A percentile compares a stretch with the other conserved stretches of the same genome.
Conservation (phyloP, 441 rosid species). For the Biscutella laevigata region DNA sequence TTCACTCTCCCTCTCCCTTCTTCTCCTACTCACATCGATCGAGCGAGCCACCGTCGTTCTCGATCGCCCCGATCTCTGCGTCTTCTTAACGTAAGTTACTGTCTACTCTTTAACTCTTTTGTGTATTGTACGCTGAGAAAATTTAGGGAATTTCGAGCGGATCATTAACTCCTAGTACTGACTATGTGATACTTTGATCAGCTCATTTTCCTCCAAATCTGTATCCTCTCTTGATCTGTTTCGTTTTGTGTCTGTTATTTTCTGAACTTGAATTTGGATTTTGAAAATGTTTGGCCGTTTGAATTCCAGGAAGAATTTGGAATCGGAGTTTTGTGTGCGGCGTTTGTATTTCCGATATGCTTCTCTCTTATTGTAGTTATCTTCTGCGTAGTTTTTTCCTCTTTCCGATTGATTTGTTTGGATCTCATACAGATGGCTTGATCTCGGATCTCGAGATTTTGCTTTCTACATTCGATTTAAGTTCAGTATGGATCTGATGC, state of each 20-base stretch:
- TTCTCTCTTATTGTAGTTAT: not conserved
- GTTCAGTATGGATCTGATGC: slow-evolving; percentile 5
- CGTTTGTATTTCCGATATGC: not conserved
- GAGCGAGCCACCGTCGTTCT: slow-evolving; percentile 6
- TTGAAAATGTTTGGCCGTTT: not conserved
- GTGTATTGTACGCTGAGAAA: not conserved
- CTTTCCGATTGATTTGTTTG: not conserved
- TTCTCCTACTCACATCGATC: slow-evolving; percentile 4
- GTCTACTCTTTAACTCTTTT: not conserved
- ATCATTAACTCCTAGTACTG: not conserved
- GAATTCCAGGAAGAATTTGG: not conserved
- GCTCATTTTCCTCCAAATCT: slow-evolving; percentile 9
- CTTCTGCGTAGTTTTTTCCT: not conserved
- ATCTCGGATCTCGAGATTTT: slow-evolving; percentile 1
- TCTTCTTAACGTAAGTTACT: slow-evolving; percentile 11
- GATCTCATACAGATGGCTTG: slow-evolving; percentile 11
- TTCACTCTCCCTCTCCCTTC: slow-evolving; percentile 16
- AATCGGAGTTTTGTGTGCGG: not conserved
- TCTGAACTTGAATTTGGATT: not conserved
- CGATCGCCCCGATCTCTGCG: slow-evolving; percentile 2
- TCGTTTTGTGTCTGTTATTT: not conserved
- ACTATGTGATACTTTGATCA: slow-evolving; percentile 7
- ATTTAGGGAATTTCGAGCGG: not conserved
- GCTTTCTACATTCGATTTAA: not conserved
- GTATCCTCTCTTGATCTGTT: not conserved